A percentile compares a stretch with the other conserved stretches of the same genome.
Evolutionary conservation across 2,329 filamentous ascomycete species (phyloP).

Genomic region (Apiospora rasikravindrae): DNA sequence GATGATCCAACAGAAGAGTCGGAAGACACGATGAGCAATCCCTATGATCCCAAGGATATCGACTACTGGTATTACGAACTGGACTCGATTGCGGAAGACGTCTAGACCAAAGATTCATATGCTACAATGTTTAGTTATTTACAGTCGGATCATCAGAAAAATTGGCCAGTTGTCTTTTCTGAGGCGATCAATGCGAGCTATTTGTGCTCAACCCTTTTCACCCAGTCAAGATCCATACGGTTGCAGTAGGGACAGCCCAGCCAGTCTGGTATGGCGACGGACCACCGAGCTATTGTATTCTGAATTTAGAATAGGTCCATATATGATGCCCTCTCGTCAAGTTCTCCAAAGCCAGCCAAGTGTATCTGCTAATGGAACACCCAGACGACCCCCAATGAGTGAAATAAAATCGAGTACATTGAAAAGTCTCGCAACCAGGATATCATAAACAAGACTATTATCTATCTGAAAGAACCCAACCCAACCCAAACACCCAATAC

Average conservation of each 20-base stretch:
- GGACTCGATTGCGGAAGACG: not conserved
- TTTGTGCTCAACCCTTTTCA: too few relatives aligned
- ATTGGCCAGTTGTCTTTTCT: too few relatives aligned
- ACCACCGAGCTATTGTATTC: too few relatives aligned
- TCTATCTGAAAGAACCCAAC: not conserved
- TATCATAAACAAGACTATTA: not conserved
- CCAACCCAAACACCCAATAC: not conserved
- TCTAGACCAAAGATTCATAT: not conserved
- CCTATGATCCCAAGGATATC: not conserved
- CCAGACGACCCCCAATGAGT: not conserved
- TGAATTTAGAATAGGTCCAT: too few relatives aligned
- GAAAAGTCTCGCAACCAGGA: not conserved
- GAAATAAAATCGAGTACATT: not conserved
- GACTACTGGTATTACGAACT: conserved; percentile 8
- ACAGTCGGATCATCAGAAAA: too few relatives aligned
- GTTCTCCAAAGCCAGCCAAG: not conserved
- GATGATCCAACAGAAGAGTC: not conserved
- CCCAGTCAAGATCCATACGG: too few relatives aligned
- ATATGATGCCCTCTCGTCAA: too few relatives aligned
- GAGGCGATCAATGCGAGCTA: too few relatives aligned
- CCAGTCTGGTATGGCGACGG: too few relatives aligned
- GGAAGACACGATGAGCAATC: not conserved
- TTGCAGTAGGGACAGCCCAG: too few relatives aligned
- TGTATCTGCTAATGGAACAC: too few relatives aligned
- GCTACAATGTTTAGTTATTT: too few relatives aligned